Conservation (phyloP, 768 basidiomycete species). For the Udeniomyces megalosporus region DNA sequence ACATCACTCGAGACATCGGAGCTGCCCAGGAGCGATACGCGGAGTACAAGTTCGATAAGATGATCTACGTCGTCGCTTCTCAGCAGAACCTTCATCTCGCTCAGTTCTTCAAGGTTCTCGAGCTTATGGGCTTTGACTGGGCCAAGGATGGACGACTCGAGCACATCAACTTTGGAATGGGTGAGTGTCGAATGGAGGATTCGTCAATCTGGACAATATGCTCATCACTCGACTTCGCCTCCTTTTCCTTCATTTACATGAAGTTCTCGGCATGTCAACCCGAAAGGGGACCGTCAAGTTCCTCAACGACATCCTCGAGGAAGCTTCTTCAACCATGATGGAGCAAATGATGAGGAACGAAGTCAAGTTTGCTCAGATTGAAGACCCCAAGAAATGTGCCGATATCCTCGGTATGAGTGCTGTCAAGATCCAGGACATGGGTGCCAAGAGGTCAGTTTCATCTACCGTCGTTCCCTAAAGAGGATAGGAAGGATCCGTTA, state of each 20-base stretch:
- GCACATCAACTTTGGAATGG: constrained; percentile 51
- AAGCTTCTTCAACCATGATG: constrained; percentile 78
- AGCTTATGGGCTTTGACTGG: constrained; percentile 79
- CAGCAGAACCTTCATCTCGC: constrained; percentile 53
- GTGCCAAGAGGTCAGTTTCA: constrained; percentile 56
- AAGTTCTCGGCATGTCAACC: constrained; percentile 84
- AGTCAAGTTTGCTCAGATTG: constrained; percentile 74
- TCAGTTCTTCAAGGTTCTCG: constrained; percentile 86
- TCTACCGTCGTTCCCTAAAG: neutral
- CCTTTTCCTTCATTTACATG: neutral
- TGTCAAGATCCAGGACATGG: constrained; percentile 96
- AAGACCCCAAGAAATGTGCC: constrained; percentile 64
- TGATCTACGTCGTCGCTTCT: constrained; percentile 80
- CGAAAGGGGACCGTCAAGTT: constrained; percentile 83
- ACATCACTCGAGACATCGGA: constrained; percentile 87
- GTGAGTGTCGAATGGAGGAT: too few species aligned
- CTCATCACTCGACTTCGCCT: neutral
- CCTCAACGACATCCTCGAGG: constrained; percentile 64
- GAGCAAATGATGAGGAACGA: constrained; percentile 92
- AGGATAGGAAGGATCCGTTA: neutral
- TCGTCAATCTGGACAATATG: neutral
- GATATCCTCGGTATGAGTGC: constrained; percentile 83
- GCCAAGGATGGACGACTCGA: constrained; percentile 46
- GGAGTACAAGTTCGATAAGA: constrained; percentile 75
- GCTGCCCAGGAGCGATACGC: constrained; percentile 84